Evolutionary conservation across 495 filamentous ascomycete species (phyloP).

Genomic region (Hypoxylon rickii): DNA sequence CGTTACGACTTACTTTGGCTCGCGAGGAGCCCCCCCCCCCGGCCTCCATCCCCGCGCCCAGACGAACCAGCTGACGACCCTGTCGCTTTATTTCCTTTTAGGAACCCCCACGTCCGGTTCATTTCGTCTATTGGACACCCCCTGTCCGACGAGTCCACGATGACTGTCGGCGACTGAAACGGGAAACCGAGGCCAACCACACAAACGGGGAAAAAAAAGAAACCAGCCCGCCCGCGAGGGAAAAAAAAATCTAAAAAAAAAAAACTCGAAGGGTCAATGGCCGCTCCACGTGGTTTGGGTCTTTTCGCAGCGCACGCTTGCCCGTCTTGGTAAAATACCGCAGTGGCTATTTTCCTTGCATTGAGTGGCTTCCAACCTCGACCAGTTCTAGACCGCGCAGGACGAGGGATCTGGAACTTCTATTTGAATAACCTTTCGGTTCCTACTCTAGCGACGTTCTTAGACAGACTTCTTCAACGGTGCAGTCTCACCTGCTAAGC

Average conservation of each 20-base stretch:
- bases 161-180: conserved; percentile 33
- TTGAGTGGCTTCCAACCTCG: conserved; percentile 22
- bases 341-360: conserved; percentile 31
- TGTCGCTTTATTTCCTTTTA: conserved; percentile 16
- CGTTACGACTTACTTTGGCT: neutral
- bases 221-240: too few relatives aligned
- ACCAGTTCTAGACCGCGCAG: conserved; percentile 23
- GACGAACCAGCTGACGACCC: conserved; percentile 33
- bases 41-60: neutral
- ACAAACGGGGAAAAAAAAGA: too few relatives aligned
- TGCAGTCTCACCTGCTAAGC: neutral
- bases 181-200: conserved; percentile 32
- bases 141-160: conserved; percentile 14
- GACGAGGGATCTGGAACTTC: neutral
- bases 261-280: neutral
- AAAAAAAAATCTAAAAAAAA: conserved; percentile 5
- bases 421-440: conserved; percentile 1
- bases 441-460: neutral
- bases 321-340: conserved; percentile 31
- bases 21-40: conserved; percentile 14
- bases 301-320: conserved; percentile 7
- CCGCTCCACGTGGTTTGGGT: neutral
- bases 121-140: conserved; percentile 31
- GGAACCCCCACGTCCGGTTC: conserved; percentile 33
- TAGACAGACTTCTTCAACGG: conserved; percentile 2